Percentiles rank a stretch among this genome's conserved stretches.
Conservation (phyloP, 1,284 basidiomycete species). For the Irpex rosettiformis region DNA sequence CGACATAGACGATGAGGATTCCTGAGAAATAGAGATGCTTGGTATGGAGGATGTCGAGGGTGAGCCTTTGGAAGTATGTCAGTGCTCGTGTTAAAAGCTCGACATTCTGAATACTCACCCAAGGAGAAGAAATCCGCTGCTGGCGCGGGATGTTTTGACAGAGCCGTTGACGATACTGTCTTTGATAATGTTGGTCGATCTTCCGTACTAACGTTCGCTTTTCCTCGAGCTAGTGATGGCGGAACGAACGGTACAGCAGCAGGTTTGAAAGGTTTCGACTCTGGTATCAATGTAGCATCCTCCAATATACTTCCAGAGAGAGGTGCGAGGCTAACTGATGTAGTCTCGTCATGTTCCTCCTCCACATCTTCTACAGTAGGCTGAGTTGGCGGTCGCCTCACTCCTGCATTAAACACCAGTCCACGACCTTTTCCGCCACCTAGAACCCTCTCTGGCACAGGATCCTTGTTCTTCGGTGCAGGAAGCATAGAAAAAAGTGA, state of each 20-base stretch:
- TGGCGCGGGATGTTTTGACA: slow-evolving; percentile 34
- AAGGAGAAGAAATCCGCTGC: slow-evolving; percentile 68
- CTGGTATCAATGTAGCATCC: slow-evolving; percentile 9
- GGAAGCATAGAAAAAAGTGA: slow-evolving; percentile 72
- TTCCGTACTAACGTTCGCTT: slow-evolving; percentile 58
- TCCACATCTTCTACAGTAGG: slow-evolving; percentile 25
- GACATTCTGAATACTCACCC: slow-evolving; percentile 24
- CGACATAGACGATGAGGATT: slow-evolving; percentile 16
- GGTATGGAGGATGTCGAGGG: slow-evolving; percentile 15
- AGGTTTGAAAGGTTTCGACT: slow-evolving; percentile 8
- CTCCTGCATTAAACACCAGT: slow-evolving; percentile 48
- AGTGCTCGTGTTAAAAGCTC: not conserved
- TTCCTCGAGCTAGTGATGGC: slow-evolving; percentile 53
- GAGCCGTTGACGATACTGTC: slow-evolving; percentile 21
- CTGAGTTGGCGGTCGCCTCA: slow-evolving; percentile 7
- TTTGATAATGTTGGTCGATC: slow-evolving; percentile 35
- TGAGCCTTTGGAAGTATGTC: slow-evolving; percentile 12
- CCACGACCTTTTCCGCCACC: slow-evolving; percentile 61
- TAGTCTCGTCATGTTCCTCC: slow-evolving; percentile 17
- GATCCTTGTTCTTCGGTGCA: slow-evolving; percentile 61
- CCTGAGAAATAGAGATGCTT: slow-evolving; percentile 20
- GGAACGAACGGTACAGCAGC: slow-evolving; percentile 48
- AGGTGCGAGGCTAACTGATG: slow-evolving; percentile 5
- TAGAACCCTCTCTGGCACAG: slow-evolving; percentile 51
- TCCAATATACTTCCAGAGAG: slow-evolving; percentile 12